Evolutionary conservation across 2,329 filamentous ascomycete species (phyloP).

Genomic region (Fusarium nelsonii): DNA sequence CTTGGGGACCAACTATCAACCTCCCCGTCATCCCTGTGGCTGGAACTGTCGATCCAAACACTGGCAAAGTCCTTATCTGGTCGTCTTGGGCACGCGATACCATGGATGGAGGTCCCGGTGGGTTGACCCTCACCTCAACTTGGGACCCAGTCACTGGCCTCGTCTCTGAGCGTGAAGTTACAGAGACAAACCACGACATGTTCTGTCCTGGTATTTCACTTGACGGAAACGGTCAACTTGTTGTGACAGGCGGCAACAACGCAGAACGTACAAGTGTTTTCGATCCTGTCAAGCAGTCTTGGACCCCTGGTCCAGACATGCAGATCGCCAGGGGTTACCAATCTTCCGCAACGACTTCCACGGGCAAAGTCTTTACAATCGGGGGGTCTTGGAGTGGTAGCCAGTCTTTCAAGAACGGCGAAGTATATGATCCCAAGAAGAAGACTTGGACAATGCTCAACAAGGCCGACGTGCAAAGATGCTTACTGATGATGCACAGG

Average conservation of each 20-base stretch:
- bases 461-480: slow-evolving; percentile 60
- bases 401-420: slow-evolving; percentile 21
- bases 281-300: slow-evolving; percentile 40
- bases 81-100: slow-evolving; percentile 28
- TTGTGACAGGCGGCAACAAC: slow-evolving; percentile 67
- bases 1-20: slow-evolving; percentile 33
- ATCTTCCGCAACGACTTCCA: slow-evolving; percentile 29
- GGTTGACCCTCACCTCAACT: slow-evolving; percentile 15
- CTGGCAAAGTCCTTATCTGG: slow-evolving; percentile 27
- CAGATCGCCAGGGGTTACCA: slow-evolving; percentile 31
- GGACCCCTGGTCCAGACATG: slow-evolving; percentile 21
- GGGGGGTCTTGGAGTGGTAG: slow-evolving; percentile 35
- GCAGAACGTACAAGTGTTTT: slow-evolving; percentile 64
- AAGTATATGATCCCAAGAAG: slow-evolving; percentile 24
- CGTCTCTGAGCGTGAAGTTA: slow-evolving; percentile 37
- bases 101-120: slow-evolving; percentile 19
- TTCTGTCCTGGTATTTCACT: slow-evolving; percentile 68
- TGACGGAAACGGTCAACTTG: slow-evolving; percentile 61
- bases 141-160: slow-evolving; percentile 32
- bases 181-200: slow-evolving; percentile 65
- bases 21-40: slow-evolving; percentile 36
- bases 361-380: slow-evolving; percentile 32
- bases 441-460: slow-evolving; percentile 24
- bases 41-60: slow-evolving; percentile 24
- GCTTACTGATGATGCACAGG: slow-evolving; percentile 63